Evolutionary conservation across 805 yeast genomes (phyloP), one percentile per base, ranked within the genome.

Genomic region (Candida glaebosa): DNA sequence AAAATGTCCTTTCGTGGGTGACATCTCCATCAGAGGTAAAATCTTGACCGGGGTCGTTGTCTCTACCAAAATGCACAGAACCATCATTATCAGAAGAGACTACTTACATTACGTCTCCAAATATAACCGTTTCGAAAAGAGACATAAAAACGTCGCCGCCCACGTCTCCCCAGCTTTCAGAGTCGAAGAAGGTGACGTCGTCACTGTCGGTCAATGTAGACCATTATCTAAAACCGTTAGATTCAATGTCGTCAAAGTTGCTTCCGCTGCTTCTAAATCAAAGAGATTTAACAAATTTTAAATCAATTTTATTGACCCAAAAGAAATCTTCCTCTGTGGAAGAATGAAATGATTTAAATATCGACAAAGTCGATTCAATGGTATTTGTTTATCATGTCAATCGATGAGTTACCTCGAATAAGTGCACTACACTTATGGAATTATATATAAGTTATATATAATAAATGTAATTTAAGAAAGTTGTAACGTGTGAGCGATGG

Each of bases 101-200:
- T 93, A 93, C 95, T 87, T 93, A 74, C 99, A 93, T 82, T 93
- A 88, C 81, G 87, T 93, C 75, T 96, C 98, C 77, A 93, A 93
- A 85, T 93, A 93, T 82, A 93, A 91, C 96, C 90, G 99, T 87
- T 93, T 89, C 87, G 99, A 93, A 82, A 93, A 93, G 87, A 89
- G 99, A 82, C 99, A 93, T 87, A 93, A 93, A 93, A 93, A 93
- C 85, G 82, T 93, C 55, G 95, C 99, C 73, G 99, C 96, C 66
- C 99, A 93, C 81, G 87, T 93, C 67, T 91, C 98, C 58, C 99
- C 99, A 79, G 98, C 98, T 76, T 93, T 93, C 98, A 95, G 99
- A 81, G 96, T 91, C 64, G 78, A 78, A 73, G 98, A 90, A 74
- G 99, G 99, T 83, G 99, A 93, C 71, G 79, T 85, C 58, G 99